Evolutionary conservation across 306 rosid genomes (phyloP).

Genomic region (Lupinus albus): DNA sequence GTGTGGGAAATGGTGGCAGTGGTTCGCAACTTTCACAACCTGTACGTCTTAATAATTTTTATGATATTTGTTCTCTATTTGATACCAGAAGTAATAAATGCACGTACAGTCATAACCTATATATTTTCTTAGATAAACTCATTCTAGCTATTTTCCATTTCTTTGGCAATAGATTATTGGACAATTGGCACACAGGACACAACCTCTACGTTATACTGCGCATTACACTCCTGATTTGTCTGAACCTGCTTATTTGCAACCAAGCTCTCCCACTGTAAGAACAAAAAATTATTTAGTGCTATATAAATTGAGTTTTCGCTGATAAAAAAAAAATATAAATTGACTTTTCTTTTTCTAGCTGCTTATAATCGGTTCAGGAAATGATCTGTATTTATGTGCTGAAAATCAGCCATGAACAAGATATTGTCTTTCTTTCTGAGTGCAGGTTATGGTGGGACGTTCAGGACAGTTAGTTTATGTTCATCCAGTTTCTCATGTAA

Average conservation of each 20-base stretch:
- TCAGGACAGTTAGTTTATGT: conserved; percentile 75
- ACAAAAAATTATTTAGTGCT: conserved; percentile 23
- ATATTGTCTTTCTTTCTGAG: conserved; percentile 35
- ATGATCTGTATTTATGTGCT: conserved; percentile 21
- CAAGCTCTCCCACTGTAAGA: conserved; percentile 80
- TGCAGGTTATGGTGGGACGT: conserved; percentile 86
- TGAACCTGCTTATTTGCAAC: conserved; percentile 67
- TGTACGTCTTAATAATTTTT: conserved; percentile 52
- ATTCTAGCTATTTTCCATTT: conserved; percentile 34
- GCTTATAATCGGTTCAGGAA: conserved; percentile 16
- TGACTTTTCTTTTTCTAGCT: conserved; percentile 31
- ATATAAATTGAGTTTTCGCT: conserved; percentile 36
- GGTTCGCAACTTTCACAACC: conserved; percentile 76
- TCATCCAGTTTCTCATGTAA: conserved; percentile 85
- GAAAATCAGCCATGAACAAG: conserved; percentile 16
- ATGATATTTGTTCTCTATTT: conserved; percentile 35
- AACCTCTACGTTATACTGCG: conserved; percentile 62
- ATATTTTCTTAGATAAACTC: conserved; percentile 12
- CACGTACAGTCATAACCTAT: conserved; percentile 5
- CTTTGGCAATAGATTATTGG: conserved; percentile 64
- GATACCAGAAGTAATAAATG: conserved; percentile 21
- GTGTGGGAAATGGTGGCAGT: conserved; percentile 63
- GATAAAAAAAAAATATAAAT: no score
- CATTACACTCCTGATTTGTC: conserved; percentile 69
- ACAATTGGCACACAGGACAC: conserved; percentile 67